Percentiles rank a stretch among this genome's conserved stretches.
Evolutionary conservation across 169 alveolate species (phyloP).

Genomic region (Ichthyophthirius multifiliis): DNA sequence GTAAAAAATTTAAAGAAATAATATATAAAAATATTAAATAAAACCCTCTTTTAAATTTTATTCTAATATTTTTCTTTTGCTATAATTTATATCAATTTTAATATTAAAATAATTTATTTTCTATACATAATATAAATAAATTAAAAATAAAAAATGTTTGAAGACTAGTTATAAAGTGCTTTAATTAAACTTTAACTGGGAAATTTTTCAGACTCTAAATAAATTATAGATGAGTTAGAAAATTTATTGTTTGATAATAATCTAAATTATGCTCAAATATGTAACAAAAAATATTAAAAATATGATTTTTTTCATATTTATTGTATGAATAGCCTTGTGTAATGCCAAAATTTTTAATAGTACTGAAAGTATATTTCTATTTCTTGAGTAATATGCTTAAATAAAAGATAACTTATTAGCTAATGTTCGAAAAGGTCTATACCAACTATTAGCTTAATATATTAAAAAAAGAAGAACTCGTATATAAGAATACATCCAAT

Average conservation of each 20-base stretch:
- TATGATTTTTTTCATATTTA: not conserved
- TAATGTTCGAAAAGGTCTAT: constrained; percentile 11
- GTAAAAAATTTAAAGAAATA: too few relatives aligned
- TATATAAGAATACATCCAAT: constrained; percentile 19
- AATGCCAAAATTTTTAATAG: constrained; percentile 7
- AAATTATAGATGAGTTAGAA: not conserved
- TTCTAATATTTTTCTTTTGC: too few relatives aligned
- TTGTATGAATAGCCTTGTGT: not conserved
- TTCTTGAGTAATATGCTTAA: not conserved
- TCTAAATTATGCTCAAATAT: not conserved
- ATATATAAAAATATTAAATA: too few relatives aligned
- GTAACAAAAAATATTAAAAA: not conserved
- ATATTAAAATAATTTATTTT: too few relatives aligned
- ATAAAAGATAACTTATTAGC: constrained; percentile 24
- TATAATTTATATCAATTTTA: too few relatives aligned
- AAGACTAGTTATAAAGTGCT: not conserved
- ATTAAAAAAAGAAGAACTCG: constrained; percentile 2
- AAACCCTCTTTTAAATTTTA: too few relatives aligned
- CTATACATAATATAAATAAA: too few relatives aligned
- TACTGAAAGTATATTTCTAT: constrained; percentile 4
- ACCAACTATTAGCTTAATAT: constrained; percentile 13
- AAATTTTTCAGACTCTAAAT: not conserved
- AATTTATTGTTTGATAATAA: constrained; percentile 3
- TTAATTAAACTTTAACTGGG: not conserved
- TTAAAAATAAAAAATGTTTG: constrained; percentile 1